These are phyloP conservation scores for Kodamaea laetipori DNA, from an alignment of 805 yeast species.

Conservation along the genomic window DNA sequence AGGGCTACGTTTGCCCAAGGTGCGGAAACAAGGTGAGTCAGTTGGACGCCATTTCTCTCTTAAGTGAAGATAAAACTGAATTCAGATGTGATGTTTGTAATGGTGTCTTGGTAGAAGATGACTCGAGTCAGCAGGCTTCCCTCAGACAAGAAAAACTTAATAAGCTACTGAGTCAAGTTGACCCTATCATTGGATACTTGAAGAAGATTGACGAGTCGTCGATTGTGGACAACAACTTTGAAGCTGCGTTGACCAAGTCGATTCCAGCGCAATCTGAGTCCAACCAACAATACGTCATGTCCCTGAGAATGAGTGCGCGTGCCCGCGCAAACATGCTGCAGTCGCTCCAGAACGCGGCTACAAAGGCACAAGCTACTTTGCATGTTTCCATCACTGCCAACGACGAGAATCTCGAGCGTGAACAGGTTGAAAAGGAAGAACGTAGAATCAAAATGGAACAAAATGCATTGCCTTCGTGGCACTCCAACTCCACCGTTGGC, in stretches of 20 bases:
- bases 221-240: slow-evolving; percentile 44
- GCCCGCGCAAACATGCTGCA: slow-evolving; percentile 35
- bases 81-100: slow-evolving; percentile 87
- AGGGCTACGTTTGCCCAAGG: slow-evolving; percentile 88
- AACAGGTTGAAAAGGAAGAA: slow-evolving; percentile 63
- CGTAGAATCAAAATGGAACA: slow-evolving; percentile 76
- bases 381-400: slow-evolving; percentile 88
- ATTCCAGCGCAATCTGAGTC: slow-evolving; percentile 81
- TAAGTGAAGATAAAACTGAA: slow-evolving; percentile 76
- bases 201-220: slow-evolving; percentile 51
- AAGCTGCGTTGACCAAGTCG: slow-evolving; percentile 66
- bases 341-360: slow-evolving; percentile 49
- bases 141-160: slow-evolving; percentile 81
- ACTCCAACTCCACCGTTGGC: slow-evolving; percentile 87
- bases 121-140: slow-evolving; percentile 77
- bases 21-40: slow-evolving; percentile 83
- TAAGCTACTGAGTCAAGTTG: slow-evolving; percentile 82
- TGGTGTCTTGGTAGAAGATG: slow-evolving; percentile 79
- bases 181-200: slow-evolving; percentile 80
- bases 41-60: slow-evolving; percentile 80
- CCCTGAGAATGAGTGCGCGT: slow-evolving; percentile 40
- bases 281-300: slow-evolving; percentile 67
- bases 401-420: slow-evolving; percentile 73
- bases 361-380: slow-evolving; percentile 78
- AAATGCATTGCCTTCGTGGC: slow-evolving; percentile 97